These are phyloP conservation scores for Zizania latifolia DNA, from an alignment of 176 grass and related monocot genomes.

Conservation along the genomic window DNA sequence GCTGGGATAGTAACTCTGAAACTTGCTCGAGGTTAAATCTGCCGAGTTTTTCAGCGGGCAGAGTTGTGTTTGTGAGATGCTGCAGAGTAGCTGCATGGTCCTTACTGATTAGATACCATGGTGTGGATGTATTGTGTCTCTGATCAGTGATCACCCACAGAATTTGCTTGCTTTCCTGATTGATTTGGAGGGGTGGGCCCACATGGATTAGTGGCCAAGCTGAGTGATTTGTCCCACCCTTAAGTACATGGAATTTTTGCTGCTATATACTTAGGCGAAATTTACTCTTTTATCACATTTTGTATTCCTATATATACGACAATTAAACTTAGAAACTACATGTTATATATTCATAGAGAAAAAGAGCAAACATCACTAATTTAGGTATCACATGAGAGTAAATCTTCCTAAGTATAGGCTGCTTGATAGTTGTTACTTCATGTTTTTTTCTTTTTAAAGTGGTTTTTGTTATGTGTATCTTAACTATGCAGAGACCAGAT, in stretches of 20 bases:
- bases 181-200: conserved; percentile 4
- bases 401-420: too few species aligned
- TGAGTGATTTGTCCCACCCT: conserved; percentile 36
- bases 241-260: conserved; percentile 1
- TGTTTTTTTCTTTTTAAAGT: too few species aligned
- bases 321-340: too few species aligned
- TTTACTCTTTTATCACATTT: too few species aligned
- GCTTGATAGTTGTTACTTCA: too few species aligned
- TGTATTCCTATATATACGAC: too few species aligned
- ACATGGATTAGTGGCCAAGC: conserved; percentile 15
- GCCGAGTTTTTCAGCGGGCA: not conserved
- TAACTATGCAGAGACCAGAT: too few species aligned
- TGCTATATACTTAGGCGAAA: too few species aligned
- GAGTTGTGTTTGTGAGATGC: conserved; percentile 13
- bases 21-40: not conserved
- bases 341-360: too few species aligned
- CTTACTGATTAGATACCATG: conserved; percentile 33
- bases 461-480: too few species aligned
- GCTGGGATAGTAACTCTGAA: not conserved
- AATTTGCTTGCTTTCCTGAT: conserved; percentile 3
- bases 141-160: not conserved
- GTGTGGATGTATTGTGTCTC: conserved; percentile 28
- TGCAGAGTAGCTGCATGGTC: conserved; percentile 13
- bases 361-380: too few species aligned
- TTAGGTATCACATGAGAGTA: too few species aligned